Conservation (phyloP, 1,284 basidiomycete species). For the Sphagnurus paluster region DNA sequence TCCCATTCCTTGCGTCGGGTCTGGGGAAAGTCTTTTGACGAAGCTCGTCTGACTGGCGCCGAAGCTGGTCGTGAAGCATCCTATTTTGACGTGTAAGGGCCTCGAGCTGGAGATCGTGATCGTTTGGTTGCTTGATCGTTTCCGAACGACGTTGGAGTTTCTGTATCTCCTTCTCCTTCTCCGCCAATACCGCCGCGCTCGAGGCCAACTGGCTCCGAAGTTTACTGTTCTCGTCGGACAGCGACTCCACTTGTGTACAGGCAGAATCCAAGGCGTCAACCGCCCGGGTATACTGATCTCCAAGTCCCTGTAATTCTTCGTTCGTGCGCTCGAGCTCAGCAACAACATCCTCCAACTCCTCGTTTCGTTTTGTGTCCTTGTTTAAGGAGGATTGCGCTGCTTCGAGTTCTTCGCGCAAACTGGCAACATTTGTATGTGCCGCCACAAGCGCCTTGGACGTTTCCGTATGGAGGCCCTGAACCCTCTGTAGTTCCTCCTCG, state of each 20-base stretch:
- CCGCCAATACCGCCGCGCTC: slow-evolving; percentile 4
- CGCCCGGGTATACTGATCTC: background rate
- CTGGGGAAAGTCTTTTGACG: slow-evolving; percentile 6
- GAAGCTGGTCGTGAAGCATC: slow-evolving; percentile 32
- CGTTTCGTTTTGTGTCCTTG: background rate
- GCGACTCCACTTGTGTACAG: background rate
- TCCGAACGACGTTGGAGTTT: slow-evolving; percentile 8
- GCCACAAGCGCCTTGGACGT: background rate
- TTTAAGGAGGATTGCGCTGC: background rate
- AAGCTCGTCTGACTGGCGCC: slow-evolving; percentile 31
- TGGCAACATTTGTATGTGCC: background rate
- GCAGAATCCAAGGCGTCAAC: slow-evolving; percentile 2
- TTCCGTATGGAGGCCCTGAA: background rate
- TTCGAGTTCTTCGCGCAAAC: background rate
- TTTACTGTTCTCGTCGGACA: slow-evolving; percentile 1
- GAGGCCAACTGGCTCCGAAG: slow-evolving; percentile 1
- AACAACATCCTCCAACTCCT: background rate
- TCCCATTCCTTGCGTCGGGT: background rate
- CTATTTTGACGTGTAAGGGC: slow-evolving; percentile 30
- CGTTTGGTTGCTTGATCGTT: slow-evolving; percentile 3
- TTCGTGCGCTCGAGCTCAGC: background rate
- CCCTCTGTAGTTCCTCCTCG: slow-evolving; percentile 1
- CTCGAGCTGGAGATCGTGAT: slow-evolving; percentile 20
- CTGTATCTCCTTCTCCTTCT: slow-evolving; percentile 15
- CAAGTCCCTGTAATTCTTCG: background rate